Percentiles rank a stretch among this genome's conserved stretches.
Conservation (phyloP, 1,139 yeast species). For the Lodderomyces oxycetoniae region DNA sequence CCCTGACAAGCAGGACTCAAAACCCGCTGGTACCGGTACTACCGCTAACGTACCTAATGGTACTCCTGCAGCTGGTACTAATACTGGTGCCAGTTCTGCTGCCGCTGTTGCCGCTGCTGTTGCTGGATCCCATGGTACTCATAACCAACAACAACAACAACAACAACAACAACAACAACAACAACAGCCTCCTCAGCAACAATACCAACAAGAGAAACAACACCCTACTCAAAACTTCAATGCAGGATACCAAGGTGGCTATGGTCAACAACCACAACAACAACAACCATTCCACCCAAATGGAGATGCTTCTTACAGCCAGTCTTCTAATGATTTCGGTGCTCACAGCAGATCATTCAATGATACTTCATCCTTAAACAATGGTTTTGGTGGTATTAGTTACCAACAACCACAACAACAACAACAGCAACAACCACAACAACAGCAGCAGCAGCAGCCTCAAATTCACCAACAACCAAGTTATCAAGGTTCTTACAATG, state of each 20-base stretch:
- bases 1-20: constrained; percentile 17
- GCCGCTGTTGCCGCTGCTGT: constrained; percentile 5
- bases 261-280: constrained; percentile 7
- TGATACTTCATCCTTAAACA: constrained; percentile 12
- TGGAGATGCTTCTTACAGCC: constrained; percentile 10
- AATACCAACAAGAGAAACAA: constrained; percentile 5
- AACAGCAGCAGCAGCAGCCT: constrained; percentile 9
- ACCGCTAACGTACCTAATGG: constrained; percentile 3
- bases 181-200: constrained; percentile 1
- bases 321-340: constrained; percentile 4
- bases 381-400: constrained; percentile 8
- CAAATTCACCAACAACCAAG: constrained; percentile 8
- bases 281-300: constrained; percentile 7
- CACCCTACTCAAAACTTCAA: not conserved
- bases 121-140: constrained; percentile 11
- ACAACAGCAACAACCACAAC: constrained; percentile 11
- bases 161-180: constrained; percentile 3
- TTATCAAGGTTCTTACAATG: constrained; percentile 6
- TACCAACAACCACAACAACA: constrained; percentile 9
- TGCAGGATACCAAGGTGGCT: constrained; percentile 5
- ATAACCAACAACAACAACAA: constrained; percentile 6
- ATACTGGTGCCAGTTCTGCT: constrained; percentile 5
- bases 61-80: constrained; percentile 4
- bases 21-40: constrained; percentile 13
- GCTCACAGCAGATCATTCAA: constrained; percentile 12